phyloP scores from a whole-genome alignment of 495 filamentous ascomycete genomes.

The Massariosphaeria phaeospora region DNA sequence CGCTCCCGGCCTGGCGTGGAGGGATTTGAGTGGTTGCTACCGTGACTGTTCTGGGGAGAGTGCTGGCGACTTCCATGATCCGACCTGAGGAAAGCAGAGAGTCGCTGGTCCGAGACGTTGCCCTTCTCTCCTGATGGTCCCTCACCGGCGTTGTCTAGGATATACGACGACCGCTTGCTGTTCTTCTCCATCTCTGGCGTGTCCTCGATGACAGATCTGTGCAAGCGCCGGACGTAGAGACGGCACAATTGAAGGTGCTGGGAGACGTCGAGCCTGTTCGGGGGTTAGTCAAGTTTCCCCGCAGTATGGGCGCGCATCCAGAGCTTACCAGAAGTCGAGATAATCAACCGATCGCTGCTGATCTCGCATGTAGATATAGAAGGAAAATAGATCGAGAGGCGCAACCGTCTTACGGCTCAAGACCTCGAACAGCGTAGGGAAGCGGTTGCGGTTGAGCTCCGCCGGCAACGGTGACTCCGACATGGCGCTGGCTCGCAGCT shows the following conservation, averaged over 20 bases:
- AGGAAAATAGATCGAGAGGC: slow-evolving; percentile 94
- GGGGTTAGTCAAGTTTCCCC: slow-evolving; percentile 6
- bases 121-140: slow-evolving; percentile 51
- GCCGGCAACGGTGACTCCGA: slow-evolving; percentile 9
- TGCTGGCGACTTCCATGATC: slow-evolving; percentile 57
- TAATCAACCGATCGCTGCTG: slow-evolving; percentile 97
- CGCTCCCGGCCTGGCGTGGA: slow-evolving; percentile 47
- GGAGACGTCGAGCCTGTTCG: slow-evolving; percentile 93
- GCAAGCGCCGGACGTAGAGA: slow-evolving; percentile 93
- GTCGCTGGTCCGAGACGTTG: slow-evolving; percentile 68
- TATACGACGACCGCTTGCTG: slow-evolving; percentile 76
- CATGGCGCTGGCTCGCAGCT: neutral
- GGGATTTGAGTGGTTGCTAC: slow-evolving; percentile 39
- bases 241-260: slow-evolving; percentile 98
- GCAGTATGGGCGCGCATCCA: too few species aligned
- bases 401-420: slow-evolving; percentile 83
- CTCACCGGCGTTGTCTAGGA: slow-evolving; percentile 56
- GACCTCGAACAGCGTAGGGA: slow-evolving; percentile 93
- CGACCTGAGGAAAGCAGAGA: slow-evolving; percentile 85
- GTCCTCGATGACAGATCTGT: slow-evolving; percentile 84
- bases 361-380: slow-evolving; percentile 99
- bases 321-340: slow-evolving; percentile 88
- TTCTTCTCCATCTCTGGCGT: slow-evolving; percentile 87
- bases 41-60: slow-evolving; percentile 63
- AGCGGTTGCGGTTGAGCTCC: slow-evolving; percentile 58